Percentiles rank a stretch among this genome's conserved stretches.
Evolutionary conservation across 2,329 filamentous ascomycete genomes (phyloP).

Genomic region (Ambrosiella beaveri): DNA sequence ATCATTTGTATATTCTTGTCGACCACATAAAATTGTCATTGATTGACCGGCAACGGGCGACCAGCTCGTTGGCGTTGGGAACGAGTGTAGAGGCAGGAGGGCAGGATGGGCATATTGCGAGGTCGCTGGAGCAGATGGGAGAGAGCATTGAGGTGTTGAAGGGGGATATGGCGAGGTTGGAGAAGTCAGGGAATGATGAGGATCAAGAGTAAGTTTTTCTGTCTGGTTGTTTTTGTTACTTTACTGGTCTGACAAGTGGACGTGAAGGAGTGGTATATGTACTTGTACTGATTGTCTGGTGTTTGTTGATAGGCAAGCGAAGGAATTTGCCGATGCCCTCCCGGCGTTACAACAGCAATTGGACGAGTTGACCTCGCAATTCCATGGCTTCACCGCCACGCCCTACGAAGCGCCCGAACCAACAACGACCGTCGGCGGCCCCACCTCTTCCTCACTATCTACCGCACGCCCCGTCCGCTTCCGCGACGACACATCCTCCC

Average conservation of each 20-base stretch:
- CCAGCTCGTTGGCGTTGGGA: constrained; percentile 2
- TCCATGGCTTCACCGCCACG: constrained; percentile 47
- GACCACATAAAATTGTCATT: constrained; percentile 96
- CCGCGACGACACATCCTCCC: constrained; percentile 32
- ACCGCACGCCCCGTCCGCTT: constrained; percentile 70
- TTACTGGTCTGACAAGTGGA: background rate
- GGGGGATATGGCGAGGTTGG: constrained; percentile 43
- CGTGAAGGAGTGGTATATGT: background rate
- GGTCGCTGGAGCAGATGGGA: constrained; percentile 71
- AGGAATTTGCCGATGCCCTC: constrained; percentile 44
- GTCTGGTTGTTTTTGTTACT: background rate
- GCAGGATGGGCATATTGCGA: constrained; percentile 76
- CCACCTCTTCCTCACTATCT: constrained; percentile 19
- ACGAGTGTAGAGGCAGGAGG: constrained; percentile 64
- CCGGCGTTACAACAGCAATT: constrained; percentile 55
- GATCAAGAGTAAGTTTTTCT: constrained; percentile 27
- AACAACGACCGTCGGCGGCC: constrained; percentile 29
- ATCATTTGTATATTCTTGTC: constrained; percentile 78
- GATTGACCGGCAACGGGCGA: constrained; percentile 72
- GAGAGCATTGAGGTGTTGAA: constrained; percentile 60
- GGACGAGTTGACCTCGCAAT: constrained; percentile 61
- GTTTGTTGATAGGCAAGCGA: constrained; percentile 24
- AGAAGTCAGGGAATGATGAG: constrained; percentile 42
- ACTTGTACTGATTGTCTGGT: background rate
- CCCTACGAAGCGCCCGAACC: constrained; percentile 32